Evolutionary conservation across 1,284 basidiomycete genomes (phyloP), one percentile per base, ranked within the genome.

Genomic region (Mycena sp.): DNA sequence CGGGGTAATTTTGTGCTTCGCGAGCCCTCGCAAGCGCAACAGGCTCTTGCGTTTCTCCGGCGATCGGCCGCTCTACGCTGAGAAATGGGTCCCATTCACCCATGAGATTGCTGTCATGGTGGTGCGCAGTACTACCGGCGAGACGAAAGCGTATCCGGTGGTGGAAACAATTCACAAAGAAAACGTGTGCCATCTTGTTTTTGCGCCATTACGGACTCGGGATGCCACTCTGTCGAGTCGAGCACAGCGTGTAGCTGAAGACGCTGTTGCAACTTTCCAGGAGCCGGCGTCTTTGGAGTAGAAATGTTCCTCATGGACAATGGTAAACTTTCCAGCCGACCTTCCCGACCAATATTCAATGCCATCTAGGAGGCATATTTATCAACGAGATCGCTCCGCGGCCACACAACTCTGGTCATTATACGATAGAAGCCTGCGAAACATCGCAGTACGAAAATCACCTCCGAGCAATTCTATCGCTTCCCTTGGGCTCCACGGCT

Each of bases 341-440:
- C 26, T 29, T 41, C 45, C 41, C 29, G 54, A 38, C 49, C 10
- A 35, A 54, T 19, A 6, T 10, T 54, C 23, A 58, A 53, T 28
- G 37, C 38, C 35, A 60, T 46, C 68, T 60, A 96, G 95, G 92
- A 25, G 78, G 82, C 0, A 84, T 99, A 3, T 88, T 91, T 63
- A 86, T 99, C 69, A 99, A 99, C 78, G 98, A 99, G 80, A 98
- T 99, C 67, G 98, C 98, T 0, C 98, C 98, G n/a, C 87, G 98
- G 23, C 97, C 98, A 0, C 98, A 99, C 78, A 99, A 99, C 80
- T 98, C 96, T 10, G 97, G 97, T 0, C 98, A 99, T 77, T 98
- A 99, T 79, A 99, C 97, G n/a, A 99, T 99, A 74, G 97, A 99
- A 79, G 96, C 97, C 0, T 98, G 95, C 77, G 85, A 95, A 70